phyloP scores from a whole-genome alignment of 176 grass and related monocot genomes.

The Panicum miliaceum region DNA sequence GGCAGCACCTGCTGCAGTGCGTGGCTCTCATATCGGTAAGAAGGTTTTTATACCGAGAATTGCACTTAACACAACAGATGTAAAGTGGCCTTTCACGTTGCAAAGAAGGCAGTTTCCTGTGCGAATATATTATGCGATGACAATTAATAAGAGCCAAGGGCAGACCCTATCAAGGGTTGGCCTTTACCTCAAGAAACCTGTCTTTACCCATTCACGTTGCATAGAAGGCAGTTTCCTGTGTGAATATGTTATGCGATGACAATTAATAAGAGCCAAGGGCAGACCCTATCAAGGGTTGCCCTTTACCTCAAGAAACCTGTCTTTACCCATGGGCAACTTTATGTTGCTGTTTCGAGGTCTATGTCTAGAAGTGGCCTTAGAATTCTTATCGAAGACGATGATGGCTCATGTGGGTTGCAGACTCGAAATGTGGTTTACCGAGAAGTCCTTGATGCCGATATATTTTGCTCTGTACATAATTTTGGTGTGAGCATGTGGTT shows the following conservation, averaged over 20 bases:
- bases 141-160: background rate
- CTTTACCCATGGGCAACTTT: slow-evolving; percentile 1
- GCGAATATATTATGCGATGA: background rate
- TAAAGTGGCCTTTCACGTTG: background rate
- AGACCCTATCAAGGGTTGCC: background rate
- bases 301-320: background rate
- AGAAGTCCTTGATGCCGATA: background rate
- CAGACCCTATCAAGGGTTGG: background rate
- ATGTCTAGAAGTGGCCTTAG: background rate
- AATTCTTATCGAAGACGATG: background rate
- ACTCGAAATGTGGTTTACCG: background rate
- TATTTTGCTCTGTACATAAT: background rate
- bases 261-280: background rate
- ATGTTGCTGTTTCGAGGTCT: background rate
- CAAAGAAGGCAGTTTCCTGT: background rate
- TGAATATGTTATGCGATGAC: background rate
- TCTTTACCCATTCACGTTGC: background rate
- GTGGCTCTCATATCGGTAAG: background rate
- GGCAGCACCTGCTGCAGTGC: background rate
- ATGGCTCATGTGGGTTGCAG: background rate
- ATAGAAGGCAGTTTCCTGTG: background rate
- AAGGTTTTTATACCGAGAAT: background rate
- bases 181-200: background rate
- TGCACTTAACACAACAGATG: background rate
- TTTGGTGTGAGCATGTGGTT: background rate